Conservation (phyloP, 352 stramenopile species). For the Phytophthora nicotianae region DNA sequence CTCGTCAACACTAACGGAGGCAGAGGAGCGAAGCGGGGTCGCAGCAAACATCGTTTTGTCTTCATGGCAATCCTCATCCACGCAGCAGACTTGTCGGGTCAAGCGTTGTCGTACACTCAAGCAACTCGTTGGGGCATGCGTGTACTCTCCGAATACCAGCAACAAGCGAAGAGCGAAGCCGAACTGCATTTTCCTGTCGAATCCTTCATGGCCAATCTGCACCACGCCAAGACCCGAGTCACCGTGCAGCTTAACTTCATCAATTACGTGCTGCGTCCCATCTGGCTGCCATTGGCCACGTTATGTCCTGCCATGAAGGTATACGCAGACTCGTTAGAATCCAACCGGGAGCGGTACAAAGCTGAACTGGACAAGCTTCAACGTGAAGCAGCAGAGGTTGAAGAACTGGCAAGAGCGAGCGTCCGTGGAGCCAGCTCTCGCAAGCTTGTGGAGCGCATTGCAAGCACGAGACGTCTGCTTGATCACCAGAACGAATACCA, state of each 20-base stretch:
- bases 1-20: slow-evolving; percentile 21
- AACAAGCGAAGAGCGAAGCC: slow-evolving; percentile 68
- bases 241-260: slow-evolving; percentile 81
- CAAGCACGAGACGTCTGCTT: slow-evolving; percentile 13
- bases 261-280: slow-evolving; percentile 73
- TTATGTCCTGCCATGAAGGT: slow-evolving; percentile 56
- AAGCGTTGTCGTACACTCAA: slow-evolving; percentile 61
- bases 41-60: slow-evolving; percentile 38
- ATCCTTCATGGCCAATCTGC: slow-evolving; percentile 78
- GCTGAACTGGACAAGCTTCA: slow-evolving; percentile 57
- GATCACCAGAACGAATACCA: slow-evolving; percentile 12
- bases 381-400: slow-evolving; percentile 26
- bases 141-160: slow-evolving; percentile 74
- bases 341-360: slow-evolving; percentile 70
- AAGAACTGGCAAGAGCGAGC: slow-evolving; percentile 37
- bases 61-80: slow-evolving; percentile 75
- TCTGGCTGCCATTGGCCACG: slow-evolving; percentile 63
- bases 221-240: slow-evolving; percentile 59
- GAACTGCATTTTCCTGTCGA: slow-evolving; percentile 64
- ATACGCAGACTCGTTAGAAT: slow-evolving; percentile 61
- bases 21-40: slow-evolving; percentile 43
- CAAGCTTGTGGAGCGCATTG: slow-evolving; percentile 21
- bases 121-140: slow-evolving; percentile 64
- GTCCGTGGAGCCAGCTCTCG: slow-evolving; percentile 50
- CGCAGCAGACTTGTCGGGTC: slow-evolving; percentile 71